A percentile compares a stretch with the other conserved stretches of the same genome.
phyloP scores from a whole-genome alignment of 176 grass and related monocot species.

The Eremochloa ophiuroides region DNA sequence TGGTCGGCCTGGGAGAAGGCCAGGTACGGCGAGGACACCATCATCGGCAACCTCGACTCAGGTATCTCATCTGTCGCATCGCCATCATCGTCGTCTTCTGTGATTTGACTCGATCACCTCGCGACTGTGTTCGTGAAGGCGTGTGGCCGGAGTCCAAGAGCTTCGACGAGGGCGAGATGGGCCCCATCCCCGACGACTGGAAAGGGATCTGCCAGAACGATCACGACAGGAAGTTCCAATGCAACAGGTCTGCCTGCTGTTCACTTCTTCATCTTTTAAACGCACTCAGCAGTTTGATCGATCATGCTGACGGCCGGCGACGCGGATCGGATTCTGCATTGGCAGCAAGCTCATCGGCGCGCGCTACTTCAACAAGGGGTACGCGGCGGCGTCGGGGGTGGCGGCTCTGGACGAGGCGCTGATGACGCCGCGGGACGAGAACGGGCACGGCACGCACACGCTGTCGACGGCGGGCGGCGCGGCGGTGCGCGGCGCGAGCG shows the following conservation, averaged over 20 bases:
- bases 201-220: conserved; percentile 74
- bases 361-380: conserved; percentile 77
- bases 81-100: too few relatives aligned
- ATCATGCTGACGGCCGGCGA: too few relatives aligned
- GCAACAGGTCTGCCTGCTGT: conserved; percentile 63
- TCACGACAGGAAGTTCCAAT: conserved; percentile 38
- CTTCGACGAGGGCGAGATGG: conserved; percentile 60
- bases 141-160: conserved; percentile 87
- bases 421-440: conserved; percentile 51
- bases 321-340: too few relatives aligned
- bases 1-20: conserved; percentile 61
- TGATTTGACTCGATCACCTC: not conserved
- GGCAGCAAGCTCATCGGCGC: conserved; percentile 73
- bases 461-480: conserved; percentile 60
- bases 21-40: conserved; percentile 58
- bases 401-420: not conserved
- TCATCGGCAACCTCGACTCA: conserved; percentile 80
- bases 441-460: conserved; percentile 72
- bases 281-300: too few relatives aligned
- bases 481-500: conserved; percentile 31
- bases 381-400: not conserved
- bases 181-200: conserved; percentile 51
- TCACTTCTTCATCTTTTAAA: too few relatives aligned
- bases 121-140: conserved; percentile 15
- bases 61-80: conserved; percentile 10